Percentiles rank a stretch among this genome's conserved stretches.
Evolutionary conservation across 164 flowering plant genomes (phyloP).

Genomic region (Aristolochia fimbriata): DNA sequence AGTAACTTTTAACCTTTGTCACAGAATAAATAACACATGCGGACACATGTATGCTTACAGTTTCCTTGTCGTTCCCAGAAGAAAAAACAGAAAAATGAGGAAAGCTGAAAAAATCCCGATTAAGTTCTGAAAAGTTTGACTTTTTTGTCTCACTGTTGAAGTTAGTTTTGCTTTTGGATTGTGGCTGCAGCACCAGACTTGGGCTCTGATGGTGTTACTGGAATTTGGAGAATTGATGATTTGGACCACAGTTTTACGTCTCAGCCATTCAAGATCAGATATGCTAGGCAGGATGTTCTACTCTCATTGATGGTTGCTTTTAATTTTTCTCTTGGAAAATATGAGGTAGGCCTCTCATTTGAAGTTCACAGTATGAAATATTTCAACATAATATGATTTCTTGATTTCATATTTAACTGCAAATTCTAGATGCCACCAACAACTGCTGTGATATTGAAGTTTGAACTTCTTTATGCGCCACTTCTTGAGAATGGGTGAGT

Average conservation of each 20-base stretch:
- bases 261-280: constrained; percentile 92
- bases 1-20: no score
- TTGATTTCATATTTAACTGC: not conserved
- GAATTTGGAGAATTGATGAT: constrained; percentile 92
- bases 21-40: no score
- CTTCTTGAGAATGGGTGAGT: constrained; percentile 54
- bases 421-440: constrained; percentile 51
- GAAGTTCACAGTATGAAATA: not conserved
- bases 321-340: constrained; percentile 44
- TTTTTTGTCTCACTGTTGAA: not conserved
- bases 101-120: no score
- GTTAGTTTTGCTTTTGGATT: not conserved
- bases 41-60: no score
- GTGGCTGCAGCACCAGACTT: constrained; percentile 66
- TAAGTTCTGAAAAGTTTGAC: not conserved
- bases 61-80: no score
- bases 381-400: not conserved
- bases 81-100: no score
- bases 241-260: constrained; percentile 81
- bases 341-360: constrained; percentile 40
- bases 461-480: constrained; percentile 89
- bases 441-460: constrained; percentile 74
- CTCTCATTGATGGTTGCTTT: constrained; percentile 82
- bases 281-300: constrained; percentile 93
- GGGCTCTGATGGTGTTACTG: constrained; percentile 46